These are phyloP conservation scores for Pestalotiopsis sp. DNA, from an alignment of 2,329 filamentous ascomycete genomes.

Conservation along the genomic window DNA sequence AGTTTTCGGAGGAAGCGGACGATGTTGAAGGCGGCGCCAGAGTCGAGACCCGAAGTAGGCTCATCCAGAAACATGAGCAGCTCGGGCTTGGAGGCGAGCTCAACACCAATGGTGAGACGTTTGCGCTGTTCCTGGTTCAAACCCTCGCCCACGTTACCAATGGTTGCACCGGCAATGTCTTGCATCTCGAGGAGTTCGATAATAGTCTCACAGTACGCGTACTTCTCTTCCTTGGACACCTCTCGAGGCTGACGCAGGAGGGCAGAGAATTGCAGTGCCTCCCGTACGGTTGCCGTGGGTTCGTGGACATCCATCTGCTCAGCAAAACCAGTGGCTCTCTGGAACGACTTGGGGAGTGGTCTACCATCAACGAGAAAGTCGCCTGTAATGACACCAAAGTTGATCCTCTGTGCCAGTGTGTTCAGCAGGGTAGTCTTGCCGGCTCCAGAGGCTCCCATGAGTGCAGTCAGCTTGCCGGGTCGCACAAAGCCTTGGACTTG, in stretches of 20 bases:
- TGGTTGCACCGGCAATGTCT: slow-evolving; percentile 66
- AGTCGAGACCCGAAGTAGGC: slow-evolving; percentile 60
- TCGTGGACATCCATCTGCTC: slow-evolving; percentile 72
- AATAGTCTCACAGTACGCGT: slow-evolving; percentile 69
- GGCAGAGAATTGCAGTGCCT: slow-evolving; percentile 68
- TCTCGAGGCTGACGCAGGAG: slow-evolving; percentile 63
- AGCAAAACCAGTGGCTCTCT: slow-evolving; percentile 73
- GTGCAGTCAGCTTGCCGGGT: slow-evolving; percentile 76
- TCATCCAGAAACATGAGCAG: slow-evolving; percentile 69
- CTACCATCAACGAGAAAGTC: slow-evolving; percentile 80
- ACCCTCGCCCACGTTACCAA: slow-evolving; percentile 56
- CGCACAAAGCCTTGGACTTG: slow-evolving; percentile 84
- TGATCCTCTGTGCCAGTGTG: slow-evolving; percentile 56
- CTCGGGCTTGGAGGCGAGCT: slow-evolving; percentile 59
- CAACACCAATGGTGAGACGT: slow-evolving; percentile 57
- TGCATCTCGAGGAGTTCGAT: slow-evolving; percentile 71
- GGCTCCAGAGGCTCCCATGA: slow-evolving; percentile 64
- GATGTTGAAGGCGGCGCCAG: slow-evolving; percentile 62
- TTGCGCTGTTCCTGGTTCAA: slow-evolving; percentile 63
- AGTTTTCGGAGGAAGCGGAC: slow-evolving; percentile 63
- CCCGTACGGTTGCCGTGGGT: slow-evolving; percentile 66
- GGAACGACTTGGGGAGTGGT: slow-evolving; percentile 73
- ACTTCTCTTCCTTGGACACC: slow-evolving; percentile 62
- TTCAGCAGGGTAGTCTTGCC: slow-evolving; percentile 34
- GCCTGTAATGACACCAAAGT: slow-evolving; percentile 75